Conservation (phyloP, 225 moss, liverwort and hornwort species). For the Bryoerythrophyllum caledonicum region DNA sequence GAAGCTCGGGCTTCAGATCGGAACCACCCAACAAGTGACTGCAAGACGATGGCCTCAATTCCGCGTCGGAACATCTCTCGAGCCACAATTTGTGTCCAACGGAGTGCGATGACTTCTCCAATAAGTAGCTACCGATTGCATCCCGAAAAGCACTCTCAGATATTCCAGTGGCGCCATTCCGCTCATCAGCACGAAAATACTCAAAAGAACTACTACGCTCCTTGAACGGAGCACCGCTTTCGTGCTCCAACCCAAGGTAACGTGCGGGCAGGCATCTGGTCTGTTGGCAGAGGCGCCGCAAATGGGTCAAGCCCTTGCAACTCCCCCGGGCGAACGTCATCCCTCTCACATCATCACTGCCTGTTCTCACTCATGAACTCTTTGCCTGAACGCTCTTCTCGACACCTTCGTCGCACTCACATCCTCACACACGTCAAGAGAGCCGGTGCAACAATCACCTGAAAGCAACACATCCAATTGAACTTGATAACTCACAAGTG, state of each 20-base stretch:
- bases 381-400: neutral
- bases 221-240: neutral
- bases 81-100: neutral
- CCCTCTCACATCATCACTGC: neutral
- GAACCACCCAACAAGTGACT: slow-evolving; percentile 5
- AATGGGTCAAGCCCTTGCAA: slow-evolving; percentile 5
- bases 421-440: neutral
- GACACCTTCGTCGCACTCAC: neutral
- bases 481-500: too few species aligned
- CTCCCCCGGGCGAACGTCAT: slow-evolving; percentile 29
- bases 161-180: neutral
- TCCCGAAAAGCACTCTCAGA: neutral
- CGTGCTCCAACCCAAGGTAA: neutral
- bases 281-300: slow-evolving; percentile 20
- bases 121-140: neutral
- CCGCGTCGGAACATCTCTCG: slow-evolving; percentile 1
- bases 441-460: neutral
- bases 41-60: neutral
- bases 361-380: neutral
- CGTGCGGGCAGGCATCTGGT: slow-evolving; percentile 8
- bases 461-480: neutral
- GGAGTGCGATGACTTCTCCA: neutral
- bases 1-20: slow-evolving; percentile 1
- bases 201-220: neutral
- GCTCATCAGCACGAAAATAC: slow-evolving; percentile 1